phyloP scores from a whole-genome alignment of 2,329 filamentous ascomycete species.

The Xylariomycetidae sp. region DNA sequence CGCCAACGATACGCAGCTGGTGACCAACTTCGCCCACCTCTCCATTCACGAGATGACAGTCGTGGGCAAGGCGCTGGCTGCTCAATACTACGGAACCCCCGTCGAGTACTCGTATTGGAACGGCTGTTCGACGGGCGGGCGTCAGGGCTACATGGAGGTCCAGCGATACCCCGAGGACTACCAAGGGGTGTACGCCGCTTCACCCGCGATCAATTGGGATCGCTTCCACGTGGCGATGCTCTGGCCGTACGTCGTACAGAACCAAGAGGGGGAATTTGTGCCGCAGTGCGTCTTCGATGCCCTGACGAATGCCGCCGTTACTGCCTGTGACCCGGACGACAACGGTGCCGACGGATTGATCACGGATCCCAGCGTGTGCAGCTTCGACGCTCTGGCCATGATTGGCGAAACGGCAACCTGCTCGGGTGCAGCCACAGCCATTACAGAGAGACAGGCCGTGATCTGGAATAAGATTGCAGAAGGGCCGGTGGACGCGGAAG shows the following conservation, averaged over 20 bases:
- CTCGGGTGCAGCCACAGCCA: slow-evolving; percentile 1
- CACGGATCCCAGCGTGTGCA: slow-evolving; percentile 3
- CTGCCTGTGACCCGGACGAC: slow-evolving; percentile 8
- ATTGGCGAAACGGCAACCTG: slow-evolving; percentile 6
- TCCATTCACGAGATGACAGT: slow-evolving; percentile 1
- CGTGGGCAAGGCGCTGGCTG: slow-evolving; percentile 34
- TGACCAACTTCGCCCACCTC: neutral
- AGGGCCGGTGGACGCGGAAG: slow-evolving; percentile 7
- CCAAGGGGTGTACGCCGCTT: slow-evolving; percentile 4
- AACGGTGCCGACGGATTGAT: slow-evolving; percentile 7
- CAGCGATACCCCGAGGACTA: slow-evolving; percentile 30
- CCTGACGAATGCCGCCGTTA: slow-evolving; percentile 2
- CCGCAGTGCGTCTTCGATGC: slow-evolving; percentile 4
- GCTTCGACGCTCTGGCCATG: slow-evolving; percentile 5
- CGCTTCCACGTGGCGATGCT: slow-evolving; percentile 1
- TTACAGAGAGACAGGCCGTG: slow-evolving; percentile 6
- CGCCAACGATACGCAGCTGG: slow-evolving; percentile 1
- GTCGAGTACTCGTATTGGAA: slow-evolving; percentile 40
- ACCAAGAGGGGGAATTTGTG: slow-evolving; percentile 5
- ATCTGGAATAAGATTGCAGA: slow-evolving; percentile 6
- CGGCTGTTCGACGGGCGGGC: slow-evolving; percentile 48
- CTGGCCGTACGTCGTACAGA: slow-evolving; percentile 5
- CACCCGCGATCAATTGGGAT: slow-evolving; percentile 3
- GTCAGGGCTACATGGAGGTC: slow-evolving; percentile 43
- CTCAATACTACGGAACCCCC: slow-evolving; percentile 35